Base-by-base conservation (phyloP, 805 yeast genomes). In the Pichia gijzeniarum region DNA sequence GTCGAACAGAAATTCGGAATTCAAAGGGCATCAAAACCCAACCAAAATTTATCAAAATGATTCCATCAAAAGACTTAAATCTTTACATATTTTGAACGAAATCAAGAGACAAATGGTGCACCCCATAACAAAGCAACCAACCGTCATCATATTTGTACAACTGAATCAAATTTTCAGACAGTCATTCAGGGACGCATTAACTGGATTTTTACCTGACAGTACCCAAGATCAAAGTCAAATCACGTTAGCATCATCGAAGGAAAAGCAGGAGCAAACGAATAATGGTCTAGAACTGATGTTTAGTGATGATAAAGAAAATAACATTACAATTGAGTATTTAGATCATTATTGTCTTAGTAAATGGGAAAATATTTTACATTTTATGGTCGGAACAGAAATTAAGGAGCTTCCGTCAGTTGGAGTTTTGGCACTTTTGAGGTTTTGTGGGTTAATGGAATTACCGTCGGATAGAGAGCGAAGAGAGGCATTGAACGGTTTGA, bases 361-460 rank as follows among this genome's bases (percentile, higher is more conserved):
- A 59, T 93, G 99, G 99, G 99, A 93, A 61, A 79, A 87, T 7
- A 91, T 93, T 54, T 70, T 93, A 55, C 98, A 93, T 70, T 93
- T 83, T 68, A 91, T 93, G 98, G 99, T 93, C 37, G 96, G 98
- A 2, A 87, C 97, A 0, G 85, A 86, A 42, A 67, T 82, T 38
- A 71, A 76, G 10, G 73, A 71, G 16, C 30, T 39, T 12, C 96
- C 96, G 3, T 82, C 90, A 40, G 73, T 75, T n/a, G 90, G 91
- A 16, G 97, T 91, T 1, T 69, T 93, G 41, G 75, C 80, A 16
- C 69, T 93, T 22, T 69, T 93, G 40, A 74, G 77, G 51, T 88
- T 81, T 67, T 83, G 95, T 50, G 91, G 91, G 2, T 70, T 93
- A 43, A 90, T 93, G 96, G 95, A 85, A 57, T 82, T 84, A 16